phyloP scores from a whole-genome alignment of 108 stramenopile species.

The Fragilariopsis cylindrus region DNA sequence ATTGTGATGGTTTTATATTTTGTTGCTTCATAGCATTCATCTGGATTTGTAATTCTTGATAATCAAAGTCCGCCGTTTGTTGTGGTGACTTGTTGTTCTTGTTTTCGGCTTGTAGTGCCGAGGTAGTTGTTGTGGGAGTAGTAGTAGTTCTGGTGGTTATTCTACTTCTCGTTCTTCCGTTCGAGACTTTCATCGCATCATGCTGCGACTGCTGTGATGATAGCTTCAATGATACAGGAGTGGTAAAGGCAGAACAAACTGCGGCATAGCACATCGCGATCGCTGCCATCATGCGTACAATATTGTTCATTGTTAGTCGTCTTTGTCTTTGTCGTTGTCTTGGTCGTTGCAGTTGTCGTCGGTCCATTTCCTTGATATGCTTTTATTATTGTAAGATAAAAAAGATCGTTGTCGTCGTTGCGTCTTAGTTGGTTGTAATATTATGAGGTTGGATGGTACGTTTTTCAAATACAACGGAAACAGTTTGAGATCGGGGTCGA shows the following conservation, averaged over 20 bases:
- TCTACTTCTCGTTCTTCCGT: background rate
- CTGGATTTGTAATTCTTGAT: constrained; percentile 73
- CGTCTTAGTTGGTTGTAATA: too few species aligned
- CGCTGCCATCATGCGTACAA: background rate
- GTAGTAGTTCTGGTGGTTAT: background rate
- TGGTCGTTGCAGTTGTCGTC: background rate
- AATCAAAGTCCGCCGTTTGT: constrained; percentile 58
- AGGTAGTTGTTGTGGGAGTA: background rate
- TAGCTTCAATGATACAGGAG: background rate
- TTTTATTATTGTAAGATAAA: too few species aligned
- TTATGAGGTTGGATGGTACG: too few species aligned
- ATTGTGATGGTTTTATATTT: constrained; percentile 44
- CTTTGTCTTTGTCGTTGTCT: background rate
- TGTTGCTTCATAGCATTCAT: constrained; percentile 53
- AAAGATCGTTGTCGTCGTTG: too few species aligned
- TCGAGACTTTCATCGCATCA: background rate
- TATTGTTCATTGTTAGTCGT: too few species aligned
- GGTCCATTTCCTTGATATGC: background rate
- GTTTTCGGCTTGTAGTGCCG: constrained; percentile 5
- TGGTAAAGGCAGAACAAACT: background rate
- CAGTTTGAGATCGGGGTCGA: too few species aligned
- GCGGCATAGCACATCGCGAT: background rate
- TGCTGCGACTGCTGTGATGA: background rate
- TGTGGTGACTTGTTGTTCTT: background rate
- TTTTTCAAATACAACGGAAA: too few species aligned